A percentile compares a stretch with the other conserved stretches of the same genome.
Conservation (phyloP, 352 stramenopile species). For the Phytopythium litorale region DNA sequence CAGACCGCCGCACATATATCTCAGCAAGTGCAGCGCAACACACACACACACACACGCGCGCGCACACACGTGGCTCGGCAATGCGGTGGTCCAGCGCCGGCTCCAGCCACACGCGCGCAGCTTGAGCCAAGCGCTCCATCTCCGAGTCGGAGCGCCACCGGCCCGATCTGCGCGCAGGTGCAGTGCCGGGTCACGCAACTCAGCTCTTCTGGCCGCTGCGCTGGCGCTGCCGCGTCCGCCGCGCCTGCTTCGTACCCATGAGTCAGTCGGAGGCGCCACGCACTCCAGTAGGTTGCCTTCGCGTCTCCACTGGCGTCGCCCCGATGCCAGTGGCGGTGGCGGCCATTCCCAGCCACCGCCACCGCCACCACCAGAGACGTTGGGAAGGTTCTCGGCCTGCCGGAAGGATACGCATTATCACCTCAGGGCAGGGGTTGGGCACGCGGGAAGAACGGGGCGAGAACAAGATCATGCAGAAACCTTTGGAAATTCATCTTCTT, state of each 20-base stretch:
- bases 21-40: background rate
- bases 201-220: background rate
- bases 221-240: no score
- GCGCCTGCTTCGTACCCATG: background rate
- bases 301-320: background rate
- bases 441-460: background rate
- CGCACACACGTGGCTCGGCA: background rate
- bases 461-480: background rate
- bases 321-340: background rate
- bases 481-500: background rate
- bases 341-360: background rate
- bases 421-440: background rate
- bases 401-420: background rate
- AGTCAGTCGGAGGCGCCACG: background rate
- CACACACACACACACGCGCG: background rate
- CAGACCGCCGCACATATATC: background rate
- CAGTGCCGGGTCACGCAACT: conserved; percentile 4
- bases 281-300: background rate
- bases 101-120: background rate
- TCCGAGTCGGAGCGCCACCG: background rate
- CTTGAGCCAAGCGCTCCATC: background rate
- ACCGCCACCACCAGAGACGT: background rate
- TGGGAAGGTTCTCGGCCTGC: background rate
- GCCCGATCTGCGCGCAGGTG: conserved; percentile 4
- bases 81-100: background rate